phyloP scores from a whole-genome alignment of 2,329 filamentous ascomycete species.

The Aciculosporium take region DNA sequence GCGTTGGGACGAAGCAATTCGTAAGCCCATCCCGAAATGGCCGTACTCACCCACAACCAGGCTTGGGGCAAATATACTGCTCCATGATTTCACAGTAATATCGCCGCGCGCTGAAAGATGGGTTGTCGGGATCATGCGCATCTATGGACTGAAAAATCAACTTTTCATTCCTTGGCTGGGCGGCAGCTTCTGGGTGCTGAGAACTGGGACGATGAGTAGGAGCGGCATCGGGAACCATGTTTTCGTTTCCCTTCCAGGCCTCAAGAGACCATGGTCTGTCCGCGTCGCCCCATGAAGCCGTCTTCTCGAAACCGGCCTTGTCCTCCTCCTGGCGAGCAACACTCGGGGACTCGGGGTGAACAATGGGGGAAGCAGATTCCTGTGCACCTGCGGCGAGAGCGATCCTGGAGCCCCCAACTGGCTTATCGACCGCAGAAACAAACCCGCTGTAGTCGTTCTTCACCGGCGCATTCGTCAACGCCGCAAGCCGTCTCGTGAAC shows the following conservation, averaged over 20 bases:
- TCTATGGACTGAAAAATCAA: constrained; percentile 10
- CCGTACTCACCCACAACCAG: constrained; percentile 33
- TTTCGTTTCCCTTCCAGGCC: background rate
- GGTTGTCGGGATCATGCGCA: constrained; percentile 30
- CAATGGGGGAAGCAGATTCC: background rate
- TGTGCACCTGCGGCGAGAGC: background rate
- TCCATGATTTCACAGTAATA: constrained; percentile 30
- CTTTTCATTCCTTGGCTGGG: constrained; percentile 8
- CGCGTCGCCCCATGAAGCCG: background rate
- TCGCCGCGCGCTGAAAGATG: constrained; percentile 29
- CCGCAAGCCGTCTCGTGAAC: constrained; percentile 19
- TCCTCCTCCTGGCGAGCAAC: background rate
- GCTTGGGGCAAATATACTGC: constrained; percentile 40
- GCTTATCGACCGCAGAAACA: constrained; percentile 8
- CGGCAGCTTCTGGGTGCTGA: constrained; percentile 9
- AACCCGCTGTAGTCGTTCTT: constrained; percentile 16
- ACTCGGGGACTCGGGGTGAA: background rate
- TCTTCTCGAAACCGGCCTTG: background rate
- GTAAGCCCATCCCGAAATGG: too few relatives aligned
- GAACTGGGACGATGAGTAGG: constrained; percentile 9
- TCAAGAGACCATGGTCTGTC: background rate
- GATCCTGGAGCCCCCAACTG: background rate
- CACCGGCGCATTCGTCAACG: constrained; percentile 13
- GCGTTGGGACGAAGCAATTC: background rate
- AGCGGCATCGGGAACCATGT: constrained; percentile 5